Conservation (phyloP, 805 yeast genomes). For the Candida hispaniensis region DNA sequence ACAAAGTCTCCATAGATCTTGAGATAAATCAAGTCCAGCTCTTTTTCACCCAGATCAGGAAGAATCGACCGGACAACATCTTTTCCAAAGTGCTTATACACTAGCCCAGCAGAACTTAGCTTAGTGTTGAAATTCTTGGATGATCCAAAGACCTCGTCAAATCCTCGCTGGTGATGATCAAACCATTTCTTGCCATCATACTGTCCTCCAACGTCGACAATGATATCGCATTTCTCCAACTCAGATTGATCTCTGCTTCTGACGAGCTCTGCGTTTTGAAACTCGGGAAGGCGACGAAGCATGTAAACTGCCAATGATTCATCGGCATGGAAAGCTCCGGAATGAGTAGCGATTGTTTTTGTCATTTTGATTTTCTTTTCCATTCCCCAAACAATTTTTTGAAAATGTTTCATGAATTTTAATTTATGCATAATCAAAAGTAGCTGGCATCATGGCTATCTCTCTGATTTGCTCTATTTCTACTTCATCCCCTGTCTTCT, state of each 20-base stretch:
- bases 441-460: no score
- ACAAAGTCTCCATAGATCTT: conserved; percentile 79
- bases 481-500: no score
- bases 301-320: conserved; percentile 89
- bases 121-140: conserved; percentile 49
- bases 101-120: conserved; percentile 85
- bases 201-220: conserved; percentile 88
- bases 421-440: no score
- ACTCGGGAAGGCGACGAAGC: conserved; percentile 63
- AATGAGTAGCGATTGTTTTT: conserved; percentile 61
- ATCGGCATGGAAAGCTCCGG: conserved; percentile 92
- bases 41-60: conserved; percentile 28
- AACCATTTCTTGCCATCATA: conserved; percentile 78
- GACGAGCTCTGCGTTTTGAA: conserved; percentile 51
- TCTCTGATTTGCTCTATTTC: no score
- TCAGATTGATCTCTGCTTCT: conserved; percentile 76
- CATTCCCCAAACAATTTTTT: no score
- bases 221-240: conserved; percentile 83
- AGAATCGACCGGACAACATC: conserved; percentile 37
- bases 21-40: conserved; percentile 55
- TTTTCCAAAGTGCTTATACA: conserved; percentile 53
- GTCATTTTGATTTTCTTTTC: conserved; percentile 23
- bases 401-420: no score
- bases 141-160: conserved; percentile 58
- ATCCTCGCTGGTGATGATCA: conserved; percentile 96